Base-by-base conservation (phyloP, 2,329 filamentous ascomycete genomes). In the Knoxdaviesia capensis region DNA sequence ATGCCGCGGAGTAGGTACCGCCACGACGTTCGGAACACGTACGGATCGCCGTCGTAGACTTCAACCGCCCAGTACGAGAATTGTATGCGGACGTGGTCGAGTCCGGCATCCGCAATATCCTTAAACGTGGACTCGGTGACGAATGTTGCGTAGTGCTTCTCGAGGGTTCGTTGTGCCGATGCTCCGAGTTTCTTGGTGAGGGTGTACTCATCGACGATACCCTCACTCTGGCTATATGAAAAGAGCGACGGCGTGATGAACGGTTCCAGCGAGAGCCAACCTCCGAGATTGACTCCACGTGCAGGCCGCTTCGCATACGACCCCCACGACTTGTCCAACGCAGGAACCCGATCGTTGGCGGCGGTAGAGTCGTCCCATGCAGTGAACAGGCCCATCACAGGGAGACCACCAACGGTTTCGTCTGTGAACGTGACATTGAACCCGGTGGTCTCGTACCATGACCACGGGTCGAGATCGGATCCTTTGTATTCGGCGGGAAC, bases 181-280 rank as follows among this genome's bases (percentile, higher is more conserved):
- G 70, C 55, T 0, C 85, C 88, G 1, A 96, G 69, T 48, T 80
- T 69, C 38, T 66, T 59, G 46, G 74, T 75, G 29, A 96, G 66
- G 0, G 82, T 93, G 59, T 74, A 96, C 57, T 98, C 90, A 53
- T 98, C 90, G 11, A 96, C 69, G 36, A 96, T 73, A 5, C 74
- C 63, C 63, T 77, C 49, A 10, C 57, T 55, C 5, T 65, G 62
- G 54, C 80, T 84, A 47, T 69, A 70, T 46, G 74, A 62, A 61
- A 98, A 98, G 30, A 94, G 69, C 1, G 87, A 94, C 0, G 90
- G 90, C 4, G 84, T 88, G 55, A 98, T 96, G 56, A 93, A 94
- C 0, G 90, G 90, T 53, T 98, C 90, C 8, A 98, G 63, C 3
- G 80, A 82, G 2, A 98, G 71, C 90, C 90, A 98, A 8, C 90